These are phyloP conservation scores for Blastosporella zonata DNA, from an alignment of 1,284 basidiomycete species.

Conservation along the genomic window DNA sequence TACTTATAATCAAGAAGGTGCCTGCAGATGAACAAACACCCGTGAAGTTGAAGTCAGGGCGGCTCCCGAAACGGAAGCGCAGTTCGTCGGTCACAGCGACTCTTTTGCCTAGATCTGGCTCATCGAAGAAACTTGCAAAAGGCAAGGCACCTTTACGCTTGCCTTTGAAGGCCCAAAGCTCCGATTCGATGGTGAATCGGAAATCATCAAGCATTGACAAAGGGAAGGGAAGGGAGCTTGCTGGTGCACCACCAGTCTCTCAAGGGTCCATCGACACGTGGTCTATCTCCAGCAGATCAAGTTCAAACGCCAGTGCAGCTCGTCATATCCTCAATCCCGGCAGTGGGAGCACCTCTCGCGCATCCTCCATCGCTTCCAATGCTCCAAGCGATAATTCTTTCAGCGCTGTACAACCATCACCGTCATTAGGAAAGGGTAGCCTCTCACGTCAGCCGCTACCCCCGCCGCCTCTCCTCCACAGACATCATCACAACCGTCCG, in stretches of 20 bases:
- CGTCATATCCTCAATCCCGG: constrained; percentile 32
- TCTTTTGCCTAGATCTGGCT: constrained; percentile 7
- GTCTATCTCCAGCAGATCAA: constrained; percentile 27
- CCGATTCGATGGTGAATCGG: not conserved
- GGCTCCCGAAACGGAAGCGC: constrained; percentile 26
- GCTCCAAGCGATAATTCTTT: constrained; percentile 32
- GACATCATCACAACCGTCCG: constrained; percentile 30
- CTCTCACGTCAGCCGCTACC: constrained; percentile 22
- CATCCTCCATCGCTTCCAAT: constrained; percentile 48
- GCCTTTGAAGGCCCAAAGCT: constrained; percentile 10
- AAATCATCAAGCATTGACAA: constrained; percentile 20
- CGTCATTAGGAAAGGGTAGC: constrained; percentile 28
- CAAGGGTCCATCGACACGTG: constrained; percentile 19
- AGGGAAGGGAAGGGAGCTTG: constrained; percentile 24
- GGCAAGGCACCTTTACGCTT: constrained; percentile 5
- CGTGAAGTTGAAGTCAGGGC: constrained; percentile 9
- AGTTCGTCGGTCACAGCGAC: constrained; percentile 14
- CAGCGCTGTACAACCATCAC: constrained; percentile 23
- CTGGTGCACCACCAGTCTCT: constrained; percentile 3
- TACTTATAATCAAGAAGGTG: constrained; percentile 21
- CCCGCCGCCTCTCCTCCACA: constrained; percentile 23
- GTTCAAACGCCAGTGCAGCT: constrained; percentile 35
- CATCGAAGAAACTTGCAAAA: constrained; percentile 14
- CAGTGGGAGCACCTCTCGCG: constrained; percentile 37
- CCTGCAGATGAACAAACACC: constrained; percentile 8